Conservation (phyloP, 371 early-diverging fungal species). For the Mucor plumbeus region DNA sequence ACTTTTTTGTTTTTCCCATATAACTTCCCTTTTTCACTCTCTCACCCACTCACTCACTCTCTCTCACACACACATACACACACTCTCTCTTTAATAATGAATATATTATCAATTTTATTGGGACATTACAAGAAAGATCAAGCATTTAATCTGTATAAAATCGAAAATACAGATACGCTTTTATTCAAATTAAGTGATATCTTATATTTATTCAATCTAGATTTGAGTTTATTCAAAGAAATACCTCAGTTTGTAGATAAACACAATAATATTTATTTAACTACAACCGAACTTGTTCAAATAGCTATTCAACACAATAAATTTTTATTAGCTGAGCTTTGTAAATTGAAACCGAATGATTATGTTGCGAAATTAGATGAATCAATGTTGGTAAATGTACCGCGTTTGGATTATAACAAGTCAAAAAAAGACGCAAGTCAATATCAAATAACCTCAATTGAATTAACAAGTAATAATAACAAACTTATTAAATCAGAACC, state of each 20-base stretch:
- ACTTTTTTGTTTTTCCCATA: background rate
- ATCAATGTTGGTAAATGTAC: slow-evolving; percentile 34
- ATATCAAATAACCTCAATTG: slow-evolving; percentile 13
- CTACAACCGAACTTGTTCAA: slow-evolving; percentile 13
- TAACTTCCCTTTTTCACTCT: background rate
- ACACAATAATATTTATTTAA: slow-evolving; percentile 5
- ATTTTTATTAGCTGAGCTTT: slow-evolving; percentile 42
- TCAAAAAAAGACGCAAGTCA: slow-evolving; percentile 11
- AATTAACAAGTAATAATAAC: background rate
- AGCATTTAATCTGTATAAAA: slow-evolving; percentile 14
- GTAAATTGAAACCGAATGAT: slow-evolving; percentile 47
- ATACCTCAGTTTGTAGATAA: slow-evolving; percentile 6
- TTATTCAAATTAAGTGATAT: slow-evolving; percentile 22
- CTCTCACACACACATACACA: too few species aligned
- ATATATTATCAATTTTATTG: slow-evolving; percentile 20
- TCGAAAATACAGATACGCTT: slow-evolving; percentile 6
- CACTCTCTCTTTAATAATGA: slow-evolving; percentile 6
- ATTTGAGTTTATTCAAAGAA: background rate
- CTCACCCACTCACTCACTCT: too few species aligned
- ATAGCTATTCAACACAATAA: slow-evolving; percentile 24
- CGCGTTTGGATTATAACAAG: slow-evolving; percentile 22
- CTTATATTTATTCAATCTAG: slow-evolving; percentile 12
- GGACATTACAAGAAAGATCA: slow-evolving; percentile 19
- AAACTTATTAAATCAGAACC: slow-evolving; percentile 40
- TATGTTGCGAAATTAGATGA: slow-evolving; percentile 43